Percentiles rank a stretch among this genome's conserved stretches.
These are phyloP conservation scores for Mycena sanguinolenta DNA, from an alignment of 768 basidiomycete species.

Conservation along the genomic window DNA sequence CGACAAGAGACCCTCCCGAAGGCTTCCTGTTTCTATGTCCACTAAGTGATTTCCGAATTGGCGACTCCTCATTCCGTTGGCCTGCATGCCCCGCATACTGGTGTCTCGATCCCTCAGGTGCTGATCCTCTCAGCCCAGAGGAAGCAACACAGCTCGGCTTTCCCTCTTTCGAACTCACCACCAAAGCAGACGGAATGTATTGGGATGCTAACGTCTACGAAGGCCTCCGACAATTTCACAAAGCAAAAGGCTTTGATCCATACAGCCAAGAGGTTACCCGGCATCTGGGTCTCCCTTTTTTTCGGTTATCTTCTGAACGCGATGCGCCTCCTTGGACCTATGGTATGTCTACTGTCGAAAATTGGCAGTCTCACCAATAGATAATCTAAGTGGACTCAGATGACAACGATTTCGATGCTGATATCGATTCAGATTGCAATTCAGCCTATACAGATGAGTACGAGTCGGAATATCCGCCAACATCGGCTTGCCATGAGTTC, in stretches of 20 bases:
- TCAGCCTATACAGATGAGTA: no score
- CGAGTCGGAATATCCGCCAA: no score
- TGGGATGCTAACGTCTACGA: background rate
- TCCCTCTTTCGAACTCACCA: background rate
- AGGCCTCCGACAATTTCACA: background rate
- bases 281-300: background rate
- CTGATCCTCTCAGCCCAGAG: background rate
- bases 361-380: no score
- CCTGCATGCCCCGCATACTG: constrained; percentile 10
- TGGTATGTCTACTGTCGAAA: background rate
- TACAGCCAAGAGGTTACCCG: background rate
- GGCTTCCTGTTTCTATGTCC: constrained; percentile 18
- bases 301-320: background rate
- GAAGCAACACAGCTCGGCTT: no score
- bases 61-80: background rate
- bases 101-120: background rate
- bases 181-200: background rate
- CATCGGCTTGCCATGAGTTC: no score
- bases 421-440: no score
- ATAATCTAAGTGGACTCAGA: no score
- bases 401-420: no score
- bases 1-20: background rate
- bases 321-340: background rate
- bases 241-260: background rate
- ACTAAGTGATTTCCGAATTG: background rate